These are phyloP conservation scores for Cladorrhinum sp. DNA, from an alignment of 2,329 filamentous ascomycete genomes.

Conservation along the genomic window DNA sequence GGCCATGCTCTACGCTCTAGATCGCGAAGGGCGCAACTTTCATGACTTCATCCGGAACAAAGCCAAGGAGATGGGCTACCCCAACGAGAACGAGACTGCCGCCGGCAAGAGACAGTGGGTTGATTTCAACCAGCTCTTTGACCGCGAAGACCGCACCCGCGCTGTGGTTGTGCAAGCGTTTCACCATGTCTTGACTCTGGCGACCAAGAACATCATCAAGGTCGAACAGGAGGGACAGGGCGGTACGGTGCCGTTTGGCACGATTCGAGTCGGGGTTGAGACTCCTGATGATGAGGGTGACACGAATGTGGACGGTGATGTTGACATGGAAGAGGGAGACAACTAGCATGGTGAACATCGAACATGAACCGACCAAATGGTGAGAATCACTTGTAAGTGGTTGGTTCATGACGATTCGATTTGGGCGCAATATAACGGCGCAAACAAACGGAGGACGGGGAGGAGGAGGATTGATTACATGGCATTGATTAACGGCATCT, in stretches of 20 bases:
- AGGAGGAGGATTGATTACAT: neutral
- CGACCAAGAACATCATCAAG: conserved; percentile 60
- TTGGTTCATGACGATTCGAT: neutral
- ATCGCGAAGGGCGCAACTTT: conserved; percentile 46
- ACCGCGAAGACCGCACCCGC: conserved; percentile 50
- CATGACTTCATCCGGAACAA: conserved; percentile 41
- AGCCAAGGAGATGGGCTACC: conserved; percentile 33
- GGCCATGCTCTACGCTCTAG: conserved; percentile 38
- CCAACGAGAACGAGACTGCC: conserved; percentile 31
- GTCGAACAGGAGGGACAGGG: conserved; percentile 57
- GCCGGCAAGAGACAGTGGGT: conserved; percentile 44
- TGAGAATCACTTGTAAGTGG: no score
- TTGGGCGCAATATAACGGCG: neutral
- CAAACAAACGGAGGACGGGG: neutral
- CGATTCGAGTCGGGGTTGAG: conserved; percentile 44
- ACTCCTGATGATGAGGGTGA: conserved; percentile 6
- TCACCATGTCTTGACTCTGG: conserved; percentile 69
- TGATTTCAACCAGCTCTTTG: conserved; percentile 67
- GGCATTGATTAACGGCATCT: neutral
- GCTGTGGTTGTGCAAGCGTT: conserved; percentile 72
- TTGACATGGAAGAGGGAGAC: neutral
- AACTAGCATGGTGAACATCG: neutral
- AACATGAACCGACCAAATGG: neutral
- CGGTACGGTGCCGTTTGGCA: conserved; percentile 39
- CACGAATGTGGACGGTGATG: neutral